These are phyloP conservation scores for Dactylellina drechsleri DNA, from an alignment of 2,329 filamentous ascomycete genomes.

Conservation along the genomic window DNA sequence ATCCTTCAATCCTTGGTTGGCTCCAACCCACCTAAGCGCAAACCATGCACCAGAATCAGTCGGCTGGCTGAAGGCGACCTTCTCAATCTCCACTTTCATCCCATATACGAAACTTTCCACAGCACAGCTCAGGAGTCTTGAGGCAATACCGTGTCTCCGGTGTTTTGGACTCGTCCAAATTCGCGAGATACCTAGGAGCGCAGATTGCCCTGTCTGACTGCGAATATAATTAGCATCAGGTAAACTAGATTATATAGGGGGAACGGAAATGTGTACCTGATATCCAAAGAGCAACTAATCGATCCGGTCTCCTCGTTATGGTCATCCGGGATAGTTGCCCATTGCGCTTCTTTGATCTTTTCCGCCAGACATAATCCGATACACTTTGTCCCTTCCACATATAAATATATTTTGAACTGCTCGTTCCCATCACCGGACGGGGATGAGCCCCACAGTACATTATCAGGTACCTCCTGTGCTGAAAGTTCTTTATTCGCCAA, in stretches of 20 bases:
- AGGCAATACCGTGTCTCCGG: slow-evolving; percentile 58
- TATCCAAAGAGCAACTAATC: slow-evolving; percentile 33
- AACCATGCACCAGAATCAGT: slow-evolving; percentile 58
- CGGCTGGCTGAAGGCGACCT: slow-evolving; percentile 59
- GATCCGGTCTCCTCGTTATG: slow-evolving; percentile 12
- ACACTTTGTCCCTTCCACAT: slow-evolving; percentile 71
- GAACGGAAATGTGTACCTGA: slow-evolving; percentile 25
- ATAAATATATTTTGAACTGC: slow-evolving; percentile 71
- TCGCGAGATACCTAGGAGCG: slow-evolving; percentile 58
- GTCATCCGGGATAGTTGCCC: slow-evolving; percentile 12
- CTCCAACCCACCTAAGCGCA: slow-evolving; percentile 57
- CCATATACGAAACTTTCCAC: slow-evolving; percentile 59
- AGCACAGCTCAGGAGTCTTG: slow-evolving; percentile 56
- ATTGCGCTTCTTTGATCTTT: slow-evolving; percentile 68
- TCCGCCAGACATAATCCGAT: slow-evolving; percentile 72
- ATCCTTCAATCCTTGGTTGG: neutral
- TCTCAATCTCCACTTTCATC: slow-evolving; percentile 56
- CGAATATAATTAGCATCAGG: neutral
- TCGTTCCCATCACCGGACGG: slow-evolving; percentile 60
- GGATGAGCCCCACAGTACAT: slow-evolving; percentile 67
- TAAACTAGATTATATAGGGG: neutral
- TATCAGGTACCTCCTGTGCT: slow-evolving; percentile 70
- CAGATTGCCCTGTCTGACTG: slow-evolving; percentile 44
- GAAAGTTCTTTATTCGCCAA: slow-evolving; percentile 71
- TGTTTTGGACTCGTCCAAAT: slow-evolving; percentile 58